Base-by-base conservation (phyloP, 805 yeast species). In the Zygotorulaspora danielsina region DNA sequence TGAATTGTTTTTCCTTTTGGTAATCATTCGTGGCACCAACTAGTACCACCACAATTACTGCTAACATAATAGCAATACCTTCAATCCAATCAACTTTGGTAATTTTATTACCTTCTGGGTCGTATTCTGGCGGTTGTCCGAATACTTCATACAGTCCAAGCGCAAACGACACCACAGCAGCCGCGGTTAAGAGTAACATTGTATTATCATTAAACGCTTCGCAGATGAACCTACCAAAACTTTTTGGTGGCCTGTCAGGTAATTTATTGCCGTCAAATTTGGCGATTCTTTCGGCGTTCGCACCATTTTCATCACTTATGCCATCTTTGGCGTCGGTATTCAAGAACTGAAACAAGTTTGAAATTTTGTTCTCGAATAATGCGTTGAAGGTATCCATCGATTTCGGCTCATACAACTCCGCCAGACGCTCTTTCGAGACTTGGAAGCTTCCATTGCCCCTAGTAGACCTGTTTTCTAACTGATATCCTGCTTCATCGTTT, bases 51-150 rank as follows among this genome's bases (percentile, higher is more conserved):
- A 93, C 90, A 4, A 78, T 54, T 17, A 93, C 84, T 15, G 99
- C 99, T 3, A 83, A 83, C 51, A 93, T 76, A 57, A 93, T 93
- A 28, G 98, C 99, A 26, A 89, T 95, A 51, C 99, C 99, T 69
- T 93, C 99, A 34, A 94, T 96, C 97, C 97, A 93, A 54, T 90
- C 96, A 21, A 93, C 94, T 53, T 79, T 76, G 12, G 97, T 96
- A 39, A 79, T 61, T 15, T 77, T 70, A 16, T 77, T 71, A 19
- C 96, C 95, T 48, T 86, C 85, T 5, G 75, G 78, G 60, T 90
- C 96, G 52, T 75, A 75, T 55, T 77, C 78, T 0, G 85, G 71
- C 0, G 82, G 88, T 49, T 84, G 84, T 29, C 94, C 96, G 66
- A 88, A 83, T 2, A 95, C 80, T 64, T 93, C 95, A 60, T 93